Evolutionary conservation across 2,329 filamentous ascomycete genomes (phyloP).

Genomic region (Neonectria sp.): DNA sequence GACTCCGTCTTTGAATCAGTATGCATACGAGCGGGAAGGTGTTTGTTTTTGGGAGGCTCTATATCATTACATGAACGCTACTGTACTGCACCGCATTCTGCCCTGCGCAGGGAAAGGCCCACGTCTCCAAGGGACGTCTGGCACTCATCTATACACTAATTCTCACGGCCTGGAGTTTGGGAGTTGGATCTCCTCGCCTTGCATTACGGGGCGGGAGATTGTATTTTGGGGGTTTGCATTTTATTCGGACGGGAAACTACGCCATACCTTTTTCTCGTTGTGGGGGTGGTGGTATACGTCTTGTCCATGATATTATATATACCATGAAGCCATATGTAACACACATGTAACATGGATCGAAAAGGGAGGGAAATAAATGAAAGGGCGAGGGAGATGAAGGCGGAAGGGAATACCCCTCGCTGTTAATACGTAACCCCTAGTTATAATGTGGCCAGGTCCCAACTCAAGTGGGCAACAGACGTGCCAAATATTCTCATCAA

Average conservation of each 20-base stretch:
- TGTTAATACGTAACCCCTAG: constrained; percentile 32
- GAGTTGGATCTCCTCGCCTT: constrained; percentile 24
- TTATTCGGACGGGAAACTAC: constrained; percentile 12
- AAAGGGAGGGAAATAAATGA: constrained; percentile 30
- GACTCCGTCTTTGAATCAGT: constrained; percentile 27
- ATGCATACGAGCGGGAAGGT: constrained; percentile 27
- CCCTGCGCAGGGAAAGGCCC: constrained; percentile 14
- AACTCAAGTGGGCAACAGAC: constrained; percentile 7
- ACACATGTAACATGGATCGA: constrained; percentile 30
- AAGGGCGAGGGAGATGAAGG: constrained; percentile 22
- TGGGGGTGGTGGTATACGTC: background rate
- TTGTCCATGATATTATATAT: constrained; percentile 16
- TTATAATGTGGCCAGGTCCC: constrained; percentile 28
- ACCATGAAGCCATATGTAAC: constrained; percentile 31
- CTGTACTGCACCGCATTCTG: constrained; percentile 20
- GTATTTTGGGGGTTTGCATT: constrained; percentile 8
- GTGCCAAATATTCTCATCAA: constrained; percentile 8
- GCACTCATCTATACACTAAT: constrained; percentile 39
- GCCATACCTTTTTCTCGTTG: background rate
- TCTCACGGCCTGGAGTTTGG: constrained; percentile 47
- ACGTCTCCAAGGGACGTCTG: constrained; percentile 15
- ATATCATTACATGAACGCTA: constrained; percentile 17
- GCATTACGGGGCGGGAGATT: constrained; percentile 5
- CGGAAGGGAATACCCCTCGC: constrained; percentile 31
- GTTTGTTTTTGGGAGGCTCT: constrained; percentile 17